phyloP scores from a whole-genome alignment of 1,284 basidiomycete species.

The Volvariella volvacea region DNA sequence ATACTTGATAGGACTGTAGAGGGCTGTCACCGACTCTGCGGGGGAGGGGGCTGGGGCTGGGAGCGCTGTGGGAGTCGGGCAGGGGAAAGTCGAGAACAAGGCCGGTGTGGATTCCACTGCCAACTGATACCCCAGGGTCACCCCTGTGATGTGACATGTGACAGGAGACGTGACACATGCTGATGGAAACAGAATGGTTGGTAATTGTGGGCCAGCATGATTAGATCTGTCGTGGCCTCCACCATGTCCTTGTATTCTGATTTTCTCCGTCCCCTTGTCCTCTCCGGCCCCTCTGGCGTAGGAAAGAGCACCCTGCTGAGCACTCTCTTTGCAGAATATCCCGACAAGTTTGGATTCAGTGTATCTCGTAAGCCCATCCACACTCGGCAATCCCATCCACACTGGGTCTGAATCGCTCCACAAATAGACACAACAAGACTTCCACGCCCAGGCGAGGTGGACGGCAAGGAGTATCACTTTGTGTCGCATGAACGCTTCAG shows the following conservation, averaged over 20 bases:
- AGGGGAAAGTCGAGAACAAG: slow-evolving; percentile 1
- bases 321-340: slow-evolving; percentile 78
- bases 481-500: slow-evolving; percentile 56
- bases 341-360: slow-evolving; percentile 87
- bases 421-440: slow-evolving; percentile 82
- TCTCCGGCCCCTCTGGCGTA: slow-evolving; percentile 67
- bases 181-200: not conserved
- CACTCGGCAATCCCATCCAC: slow-evolving; percentile 10
- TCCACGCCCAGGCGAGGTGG: slow-evolving; percentile 77
- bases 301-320: slow-evolving; percentile 92
- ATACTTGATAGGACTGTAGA: not conserved
- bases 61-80: slow-evolving; percentile 4
- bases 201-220: not conserved
- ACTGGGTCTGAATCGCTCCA: slow-evolving; percentile 10
- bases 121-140: slow-evolving; percentile 1
- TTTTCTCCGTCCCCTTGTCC: slow-evolving; percentile 36
- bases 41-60: slow-evolving; percentile 8
- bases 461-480: slow-evolving; percentile 82
- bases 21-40: slow-evolving; percentile 4
- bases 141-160: slow-evolving; percentile 1
- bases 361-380: slow-evolving; percentile 80
- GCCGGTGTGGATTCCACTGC: not conserved
- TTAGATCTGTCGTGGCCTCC: not conserved
- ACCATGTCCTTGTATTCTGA: slow-evolving; percentile 24
- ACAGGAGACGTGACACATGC: not conserved